These are phyloP conservation scores for Podosphaera aphanis DNA, from an alignment of 2,329 filamentous ascomycete genomes.

Conservation along the genomic window DNA sequence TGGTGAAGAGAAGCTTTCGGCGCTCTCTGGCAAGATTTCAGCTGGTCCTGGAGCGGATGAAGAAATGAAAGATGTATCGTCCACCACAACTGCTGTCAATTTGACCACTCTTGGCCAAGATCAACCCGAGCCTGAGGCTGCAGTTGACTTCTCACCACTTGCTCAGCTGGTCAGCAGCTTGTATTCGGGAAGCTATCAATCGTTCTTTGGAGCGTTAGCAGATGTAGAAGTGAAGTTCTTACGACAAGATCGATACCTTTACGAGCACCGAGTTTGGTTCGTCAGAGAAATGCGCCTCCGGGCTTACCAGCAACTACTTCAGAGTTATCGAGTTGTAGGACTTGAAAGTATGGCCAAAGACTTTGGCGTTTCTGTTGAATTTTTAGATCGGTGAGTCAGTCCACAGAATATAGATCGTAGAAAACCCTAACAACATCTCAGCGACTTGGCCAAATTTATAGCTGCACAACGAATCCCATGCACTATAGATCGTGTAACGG, in stretches of 20 bases:
- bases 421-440: constrained; percentile 17
- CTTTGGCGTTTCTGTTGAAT: constrained; percentile 92
- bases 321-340: constrained; percentile 94
- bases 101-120: constrained; percentile 59
- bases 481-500: constrained; percentile 91
- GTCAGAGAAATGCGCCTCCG: constrained; percentile 94
- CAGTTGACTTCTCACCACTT: constrained; percentile 73
- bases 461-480: constrained; percentile 82
- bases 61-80: constrained; percentile 41
- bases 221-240: constrained; percentile 86
- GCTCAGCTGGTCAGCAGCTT: constrained; percentile 73
- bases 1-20: constrained; percentile 66
- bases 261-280: constrained; percentile 92
- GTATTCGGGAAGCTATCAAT: constrained; percentile 83
- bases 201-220: constrained; percentile 76
- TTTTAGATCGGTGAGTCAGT: constrained; percentile 58
- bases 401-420: not conserved
- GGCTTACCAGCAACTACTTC: constrained; percentile 87
- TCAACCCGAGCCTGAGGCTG: constrained; percentile 54
- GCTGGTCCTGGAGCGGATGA: constrained; percentile 64
- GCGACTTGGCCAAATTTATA: constrained; percentile 91
- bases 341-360: constrained; percentile 90
- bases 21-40: constrained; percentile 56
- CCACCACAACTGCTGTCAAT: constrained; percentile 53
- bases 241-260: constrained; percentile 78